phyloP scores from a whole-genome alignment of 805 yeast genomes.

The Saccharomyces cerevisiae region DNA sequence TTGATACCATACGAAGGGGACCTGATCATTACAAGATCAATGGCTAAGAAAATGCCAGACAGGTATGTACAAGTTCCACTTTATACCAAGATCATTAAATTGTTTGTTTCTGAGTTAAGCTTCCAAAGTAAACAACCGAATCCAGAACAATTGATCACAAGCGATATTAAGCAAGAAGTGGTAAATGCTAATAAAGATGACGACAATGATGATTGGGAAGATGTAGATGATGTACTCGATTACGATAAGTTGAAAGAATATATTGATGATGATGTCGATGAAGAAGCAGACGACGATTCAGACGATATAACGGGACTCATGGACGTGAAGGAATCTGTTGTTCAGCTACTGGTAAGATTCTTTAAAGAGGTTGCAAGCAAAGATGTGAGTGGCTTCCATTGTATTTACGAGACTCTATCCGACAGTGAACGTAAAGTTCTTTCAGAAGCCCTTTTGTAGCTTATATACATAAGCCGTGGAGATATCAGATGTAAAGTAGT shows the following conservation, averaged over 20 bases:
- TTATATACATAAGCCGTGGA: slow-evolving; percentile 11
- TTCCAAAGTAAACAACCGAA: slow-evolving; percentile 52
- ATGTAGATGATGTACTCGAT: slow-evolving; percentile 60
- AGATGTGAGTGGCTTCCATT: slow-evolving; percentile 44
- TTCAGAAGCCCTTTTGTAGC: slow-evolving; percentile 38
- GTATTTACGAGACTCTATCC: slow-evolving; percentile 39
- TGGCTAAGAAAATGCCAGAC: slow-evolving; percentile 59
- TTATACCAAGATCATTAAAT: slow-evolving; percentile 60
- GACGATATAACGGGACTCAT: slow-evolving; percentile 13
- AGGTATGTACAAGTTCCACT: slow-evolving; percentile 60
- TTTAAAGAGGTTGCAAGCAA: slow-evolving; percentile 49
- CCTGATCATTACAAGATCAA: slow-evolving; percentile 77
- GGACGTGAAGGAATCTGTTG: slow-evolving; percentile 14
- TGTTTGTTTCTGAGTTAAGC: slow-evolving; percentile 60
- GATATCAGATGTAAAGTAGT: not conserved
- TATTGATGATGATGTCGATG: slow-evolving; percentile 30
- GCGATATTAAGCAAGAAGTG: slow-evolving; percentile 23
- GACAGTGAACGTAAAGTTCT: slow-evolving; percentile 49
- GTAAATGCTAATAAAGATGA: slow-evolving; percentile 5
- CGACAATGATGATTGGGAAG: slow-evolving; percentile 64
- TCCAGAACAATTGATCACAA: slow-evolving; percentile 13
- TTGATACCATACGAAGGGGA: slow-evolving; percentile 50
- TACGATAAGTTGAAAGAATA: slow-evolving; percentile 56
- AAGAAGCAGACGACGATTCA: slow-evolving; percentile 14
- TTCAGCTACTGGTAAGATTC: slow-evolving; percentile 39